Base-by-base conservation (phyloP, 1,139 yeast species). In the Groenewaldozyma sp. region DNA sequence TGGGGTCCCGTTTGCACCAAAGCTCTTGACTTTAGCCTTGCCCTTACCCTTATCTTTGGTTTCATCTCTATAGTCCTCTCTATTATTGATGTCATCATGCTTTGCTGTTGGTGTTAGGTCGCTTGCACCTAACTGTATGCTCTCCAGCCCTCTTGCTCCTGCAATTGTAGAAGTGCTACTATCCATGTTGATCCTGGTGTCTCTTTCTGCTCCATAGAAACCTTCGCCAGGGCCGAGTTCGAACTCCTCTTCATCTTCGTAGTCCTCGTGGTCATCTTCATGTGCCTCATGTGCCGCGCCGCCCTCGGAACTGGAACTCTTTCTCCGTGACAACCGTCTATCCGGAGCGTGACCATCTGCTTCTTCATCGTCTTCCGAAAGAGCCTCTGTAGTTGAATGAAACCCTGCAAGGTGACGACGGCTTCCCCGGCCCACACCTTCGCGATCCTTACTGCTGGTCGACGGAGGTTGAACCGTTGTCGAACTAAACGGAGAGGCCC, bases 401-500 rank as follows among this genome's bases (percentile, higher is more conserved):
- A n/a, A n/a, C n/a, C n/a, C n/a, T n/a, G n/a, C n/a, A n/a, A n/a
- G n/a, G n/a, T n/a, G n/a, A n/a, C n/a, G n/a, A n/a, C n/a, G n/a
- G n/a, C n/a, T n/a, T n/a, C n/a, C n/a, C 11, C 26, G 7, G 26
- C 26, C 26, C 7, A 22, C 11, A 7, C 11, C 11, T 11, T 7
- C 26, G 10, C 11, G 7, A 7, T 11, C 26, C 26, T 22, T 22
- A 11, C 10, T 11, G 7, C 26, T 22, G 26, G 11, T 7, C 7
- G 26, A 22, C 26, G 26, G 26, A 22, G 26, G 7, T 7, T 22
- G 10, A 10, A 18, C 40, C 33, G 39, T 42, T n/a, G n/a, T n/a
- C n/a, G n/a, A n/a, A n/a, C n/a, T n/a, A 43, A 51, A 51, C n/a
- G 53, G 45, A 16, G 55, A 51, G 4, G 47, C 49, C 52, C 52